phyloP scores from a whole-genome alignment of 2,329 filamentous ascomycete species.

The Elsinoe batatas region DNA sequence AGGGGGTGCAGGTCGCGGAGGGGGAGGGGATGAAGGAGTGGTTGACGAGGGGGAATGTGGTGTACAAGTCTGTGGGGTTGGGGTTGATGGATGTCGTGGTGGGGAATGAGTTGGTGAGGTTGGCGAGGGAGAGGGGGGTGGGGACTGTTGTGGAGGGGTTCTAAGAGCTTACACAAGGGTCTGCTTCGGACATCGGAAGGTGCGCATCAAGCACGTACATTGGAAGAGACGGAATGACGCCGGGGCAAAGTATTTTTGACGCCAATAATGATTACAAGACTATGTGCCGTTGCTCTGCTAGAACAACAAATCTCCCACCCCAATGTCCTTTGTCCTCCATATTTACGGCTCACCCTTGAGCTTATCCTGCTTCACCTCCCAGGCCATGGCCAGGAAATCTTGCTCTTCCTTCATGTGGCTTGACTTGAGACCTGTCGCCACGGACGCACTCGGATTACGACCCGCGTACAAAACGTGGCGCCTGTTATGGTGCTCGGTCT shows the following conservation, averaged over 20 bases:
- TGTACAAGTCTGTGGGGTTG: constrained; percentile 60
- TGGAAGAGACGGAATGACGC: too few relatives aligned
- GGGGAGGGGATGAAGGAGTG: constrained; percentile 44
- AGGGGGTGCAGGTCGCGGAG: constrained; percentile 25
- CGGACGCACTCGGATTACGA: constrained; percentile 82
- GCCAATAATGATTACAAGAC: constrained; percentile 9
- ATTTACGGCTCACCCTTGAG: constrained; percentile 48
- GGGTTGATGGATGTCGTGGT: constrained; percentile 60
- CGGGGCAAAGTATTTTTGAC: too few relatives aligned
- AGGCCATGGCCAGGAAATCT: constrained; percentile 61
- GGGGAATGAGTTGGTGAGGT: constrained; percentile 46
- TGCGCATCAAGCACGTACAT: too few relatives aligned
- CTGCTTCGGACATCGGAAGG: too few relatives aligned
- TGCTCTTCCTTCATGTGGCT: constrained; percentile 88
- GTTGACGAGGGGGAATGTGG: constrained; percentile 53
- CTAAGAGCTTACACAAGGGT: too few relatives aligned
- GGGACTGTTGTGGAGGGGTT: constrained; percentile 34
- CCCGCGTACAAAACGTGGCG: constrained; percentile 97
- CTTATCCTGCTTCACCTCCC: constrained; percentile 53
- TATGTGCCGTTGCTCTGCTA: constrained; percentile 6
- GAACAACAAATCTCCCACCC: neutral
- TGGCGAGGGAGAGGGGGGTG: constrained; percentile 47
- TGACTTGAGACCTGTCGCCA: constrained; percentile 85
- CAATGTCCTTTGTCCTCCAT: neutral
- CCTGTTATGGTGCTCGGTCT: constrained; percentile 83